Percentiles rank a stretch among this genome's conserved stretches.
phyloP scores from a whole-genome alignment of 192 early-diverging fungal genomes.

The Backusella macrospora region DNA sequence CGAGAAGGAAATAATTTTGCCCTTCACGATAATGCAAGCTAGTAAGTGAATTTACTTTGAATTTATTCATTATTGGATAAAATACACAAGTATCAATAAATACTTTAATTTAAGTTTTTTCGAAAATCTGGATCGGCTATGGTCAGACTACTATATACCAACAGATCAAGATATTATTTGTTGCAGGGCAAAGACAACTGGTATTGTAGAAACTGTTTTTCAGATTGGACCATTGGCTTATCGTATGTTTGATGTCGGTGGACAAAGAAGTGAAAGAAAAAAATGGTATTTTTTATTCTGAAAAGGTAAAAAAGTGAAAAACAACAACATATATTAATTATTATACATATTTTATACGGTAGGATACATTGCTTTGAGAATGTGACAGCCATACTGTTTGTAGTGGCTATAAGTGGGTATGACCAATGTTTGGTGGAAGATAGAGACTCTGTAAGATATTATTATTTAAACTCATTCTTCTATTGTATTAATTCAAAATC shows the following conservation, averaged over 20 bases:
- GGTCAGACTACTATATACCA: slow-evolving; percentile 50
- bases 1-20: slow-evolving; percentile 49
- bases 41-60: slow-evolving; percentile 44
- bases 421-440: slow-evolving; percentile 63
- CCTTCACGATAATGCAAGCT: slow-evolving; percentile 55
- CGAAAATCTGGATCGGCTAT: slow-evolving; percentile 51
- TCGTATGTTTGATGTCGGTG: slow-evolving; percentile 96
- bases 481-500: neutral
- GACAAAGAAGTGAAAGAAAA: slow-evolving; percentile 96
- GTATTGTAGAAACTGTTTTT: slow-evolving; percentile 61
- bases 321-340: too few relatives aligned
- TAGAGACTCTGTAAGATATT: slow-evolving; percentile 38
- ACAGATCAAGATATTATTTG: slow-evolving; percentile 60
- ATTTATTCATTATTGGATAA: neutral
- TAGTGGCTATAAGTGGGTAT: slow-evolving; percentile 61
- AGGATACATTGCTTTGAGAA: slow-evolving; percentile 54
- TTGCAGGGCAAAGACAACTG: slow-evolving; percentile 62
- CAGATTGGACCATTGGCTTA: slow-evolving; percentile 54
- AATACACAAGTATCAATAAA: neutral
- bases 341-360: neutral
- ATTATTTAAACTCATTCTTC: slow-evolving; percentile 4
- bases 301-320: too few relatives aligned
- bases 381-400: slow-evolving; percentile 58
- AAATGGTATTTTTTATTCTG: slow-evolving; percentile 68
- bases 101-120: slow-evolving; percentile 45